Percentiles rank a stretch among this genome's conserved stretches.
Evolutionary conservation across 768 basidiomycete species (phyloP).

Genomic region (Artomyces pyxidatus): DNA sequence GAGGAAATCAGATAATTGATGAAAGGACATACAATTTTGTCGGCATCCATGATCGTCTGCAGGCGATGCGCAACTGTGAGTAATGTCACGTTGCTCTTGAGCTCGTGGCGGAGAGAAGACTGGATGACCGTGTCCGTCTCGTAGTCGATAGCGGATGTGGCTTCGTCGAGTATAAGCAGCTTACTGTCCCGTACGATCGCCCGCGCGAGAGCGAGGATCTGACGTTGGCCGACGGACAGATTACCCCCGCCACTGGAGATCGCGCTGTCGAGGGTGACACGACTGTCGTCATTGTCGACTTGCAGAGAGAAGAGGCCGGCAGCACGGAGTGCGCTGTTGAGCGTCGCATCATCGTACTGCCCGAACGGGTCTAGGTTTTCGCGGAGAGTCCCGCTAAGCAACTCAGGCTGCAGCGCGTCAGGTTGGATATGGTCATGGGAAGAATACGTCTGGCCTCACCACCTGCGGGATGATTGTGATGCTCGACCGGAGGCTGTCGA

Average conservation of each 20-base stretch:
- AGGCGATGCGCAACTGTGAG: slow-evolving; percentile 54
- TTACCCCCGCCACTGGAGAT: slow-evolving; percentile 39
- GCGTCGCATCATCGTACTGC: slow-evolving; percentile 42
- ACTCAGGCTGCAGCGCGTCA: slow-evolving; percentile 42
- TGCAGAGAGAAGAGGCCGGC: slow-evolving; percentile 38
- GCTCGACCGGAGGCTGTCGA: slow-evolving; percentile 42
- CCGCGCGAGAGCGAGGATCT: slow-evolving; percentile 51
- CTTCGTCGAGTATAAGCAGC: slow-evolving; percentile 51
- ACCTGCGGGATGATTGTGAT: slow-evolving; percentile 56
- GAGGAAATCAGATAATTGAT: not conserved
- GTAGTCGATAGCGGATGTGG: slow-evolving; percentile 35
- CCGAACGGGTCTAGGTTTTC: slow-evolving; percentile 53
- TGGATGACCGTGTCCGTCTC: slow-evolving; percentile 52
- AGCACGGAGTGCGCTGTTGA: slow-evolving; percentile 40
- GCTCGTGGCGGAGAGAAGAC: slow-evolving; percentile 39
- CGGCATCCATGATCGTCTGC: slow-evolving; percentile 53
- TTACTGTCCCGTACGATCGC: slow-evolving; percentile 50
- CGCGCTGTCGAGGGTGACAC: slow-evolving; percentile 35
- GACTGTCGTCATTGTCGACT: slow-evolving; percentile 26
- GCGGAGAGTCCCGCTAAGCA: slow-evolving; percentile 48
- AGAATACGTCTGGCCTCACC: slow-evolving; percentile 25
- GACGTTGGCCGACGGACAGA: slow-evolving; percentile 49
- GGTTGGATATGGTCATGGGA: not conserved
- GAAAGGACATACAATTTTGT: slow-evolving; percentile 39
- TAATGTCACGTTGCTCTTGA: slow-evolving; percentile 37